Base-by-base conservation (phyloP, 2,329 filamentous ascomycete genomes). In the Diaporthe sp. region DNA sequence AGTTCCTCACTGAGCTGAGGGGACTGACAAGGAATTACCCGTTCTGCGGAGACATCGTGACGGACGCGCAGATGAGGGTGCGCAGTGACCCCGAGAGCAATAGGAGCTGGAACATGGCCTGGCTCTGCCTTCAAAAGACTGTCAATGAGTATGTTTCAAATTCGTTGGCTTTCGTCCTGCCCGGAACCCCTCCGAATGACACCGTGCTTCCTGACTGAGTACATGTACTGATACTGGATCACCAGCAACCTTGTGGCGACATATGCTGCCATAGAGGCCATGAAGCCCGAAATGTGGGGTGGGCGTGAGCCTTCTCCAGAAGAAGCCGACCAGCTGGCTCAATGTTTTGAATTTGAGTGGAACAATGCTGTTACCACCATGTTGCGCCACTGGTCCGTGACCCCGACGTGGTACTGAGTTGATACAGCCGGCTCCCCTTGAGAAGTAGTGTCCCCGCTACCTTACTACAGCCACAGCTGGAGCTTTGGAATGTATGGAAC, bases 101-200 rank as follows among this genome's bases (percentile, higher is more conserved):
- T 79, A 88, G 91, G 34, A 94, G 92, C 81, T 95, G 94, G 93
- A 95, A 95, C 81, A 87, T 93, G 79, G 93, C 92, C 57, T 95
- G 93, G 93, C 85, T 95, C 61, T 91, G 93, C 44, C 84, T 95
- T 13, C 85, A 85, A 57, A 94, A 94, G 82, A 91, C 94, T 70
- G 86, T 88, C 31, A 89, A 91, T 74, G 91, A 92, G 92, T 93
- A 85, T 83, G 90, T 86, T n/a, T n/a, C 17, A 3, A 31, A 4
- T 57, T 67, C 1, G 10, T 37, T 39, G 9, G 17, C 20, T 28
- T 20, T 20, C 57, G n/a, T n/a, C 7, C 13, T 51, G 6, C 20
- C 20, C 34, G 47, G 28, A 10, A 1, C 15, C 47, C 39, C 42
- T 25, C 25, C 28, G 20, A 37, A 3, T 37, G 25, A 47, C 53